Base-by-base conservation (phyloP, 2,329 filamentous ascomycete genomes). In the Sarocladium strictum region DNA sequence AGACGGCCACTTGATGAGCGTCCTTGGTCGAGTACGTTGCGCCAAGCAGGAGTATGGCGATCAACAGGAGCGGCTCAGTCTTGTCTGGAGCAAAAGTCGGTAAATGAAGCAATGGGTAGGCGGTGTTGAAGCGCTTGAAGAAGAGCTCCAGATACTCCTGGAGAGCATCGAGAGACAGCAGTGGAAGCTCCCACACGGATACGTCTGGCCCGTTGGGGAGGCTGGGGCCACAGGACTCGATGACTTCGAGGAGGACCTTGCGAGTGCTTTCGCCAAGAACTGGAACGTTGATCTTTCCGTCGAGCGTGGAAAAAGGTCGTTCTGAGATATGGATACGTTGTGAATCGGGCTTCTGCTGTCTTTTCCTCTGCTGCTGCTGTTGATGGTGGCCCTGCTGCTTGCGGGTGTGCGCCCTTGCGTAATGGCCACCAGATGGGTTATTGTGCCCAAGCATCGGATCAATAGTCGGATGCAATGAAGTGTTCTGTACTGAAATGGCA, bases 21-120 rank as follows among this genome's bases (percentile, higher is more conserved):
- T 79, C 77, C 54, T 83, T 82, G 53, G 74, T 76, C 11, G 76
- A 74, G 59, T 85, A 85, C 0, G 82, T 85, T 0, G 82, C 82
- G 0, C 83, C 82, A n/a, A 85, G 73, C 2, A 83, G 69, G 2
- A 85, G 58, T 0, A 85, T 72, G 0, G 81, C 76, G 0, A 78
- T 67, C 0, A 85, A 68, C 0, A 84, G 69, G 1, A 84, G 65
- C 0, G 79, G 71, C 24, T 85, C 77, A 0, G 74, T 69, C 2
- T 68, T 63, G 7, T 67, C 70, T 1, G 78, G 72, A 41, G 80
- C 70, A 60, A 85, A 85, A 0, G 80, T 84, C 1, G 79, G 69
- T 58, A 77, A 70, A 56, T 85, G 81, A 9, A 85, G 74, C 1
- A 85, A 67, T 0, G 82, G 83, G 58, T 85, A 85, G 1, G 76